Evolutionary conservation across 306 rosid species (phyloP).

Genomic region (Corylus avellana): DNA sequence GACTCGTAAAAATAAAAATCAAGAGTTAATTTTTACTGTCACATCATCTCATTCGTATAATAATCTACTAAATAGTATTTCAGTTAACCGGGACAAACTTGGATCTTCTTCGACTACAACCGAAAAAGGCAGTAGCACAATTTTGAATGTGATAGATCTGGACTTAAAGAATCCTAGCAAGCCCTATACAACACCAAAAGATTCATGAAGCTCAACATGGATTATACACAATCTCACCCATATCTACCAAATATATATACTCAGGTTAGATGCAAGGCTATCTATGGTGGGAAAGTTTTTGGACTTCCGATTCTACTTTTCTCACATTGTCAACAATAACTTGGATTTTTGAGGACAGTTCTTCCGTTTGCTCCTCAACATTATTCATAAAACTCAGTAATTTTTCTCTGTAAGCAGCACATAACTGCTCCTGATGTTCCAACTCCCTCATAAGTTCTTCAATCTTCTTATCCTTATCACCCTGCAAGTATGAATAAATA

Average conservation of each 20-base stretch:
- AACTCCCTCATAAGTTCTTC: conserved; percentile 80
- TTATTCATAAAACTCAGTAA: conserved; percentile 61
- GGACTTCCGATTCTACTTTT: conserved; percentile 70
- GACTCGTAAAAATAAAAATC: too few relatives aligned
- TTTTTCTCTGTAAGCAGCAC: conserved; percentile 67
- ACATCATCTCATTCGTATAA: too few relatives aligned
- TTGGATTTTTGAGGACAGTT: conserved; percentile 67
- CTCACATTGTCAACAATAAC: conserved; percentile 59
- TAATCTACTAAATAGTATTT: too few relatives aligned
- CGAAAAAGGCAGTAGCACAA: not conserved
- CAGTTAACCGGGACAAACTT: too few relatives aligned
- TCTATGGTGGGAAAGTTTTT: conserved; percentile 40
- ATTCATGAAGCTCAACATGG: conserved; percentile 21
- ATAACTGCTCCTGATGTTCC: conserved; percentile 72
- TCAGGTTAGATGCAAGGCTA: conserved; percentile 29
- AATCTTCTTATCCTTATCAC: conserved; percentile 81
- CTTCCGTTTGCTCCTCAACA: conserved; percentile 70
- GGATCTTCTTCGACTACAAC: too few relatives aligned
- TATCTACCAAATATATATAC: conserved; percentile 20
- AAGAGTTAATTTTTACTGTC: too few relatives aligned
- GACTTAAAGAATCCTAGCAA: conserved; percentile 6
- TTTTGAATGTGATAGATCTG: not conserved
- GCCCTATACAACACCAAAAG: conserved; percentile 24
- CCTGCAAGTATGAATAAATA: conserved; percentile 44
- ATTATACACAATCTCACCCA: conserved; percentile 22